Evolutionary conservation across 306 rosid genomes (phyloP), one percentile per base, ranked within the genome.

Genomic region (Medicago truncatula): DNA sequence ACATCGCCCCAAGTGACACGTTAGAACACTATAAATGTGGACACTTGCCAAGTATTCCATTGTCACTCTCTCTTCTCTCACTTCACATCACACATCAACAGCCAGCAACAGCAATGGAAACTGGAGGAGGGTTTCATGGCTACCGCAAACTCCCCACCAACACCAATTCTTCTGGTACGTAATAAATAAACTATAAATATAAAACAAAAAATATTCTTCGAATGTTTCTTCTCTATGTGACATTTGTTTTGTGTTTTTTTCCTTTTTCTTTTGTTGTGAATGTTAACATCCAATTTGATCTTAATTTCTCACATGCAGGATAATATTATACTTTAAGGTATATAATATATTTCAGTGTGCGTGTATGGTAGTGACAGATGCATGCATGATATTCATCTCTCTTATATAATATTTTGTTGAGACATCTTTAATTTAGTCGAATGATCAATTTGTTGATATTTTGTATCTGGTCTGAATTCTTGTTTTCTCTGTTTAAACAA

Each of bases 41-140:
- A 82, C 82, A 84, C 80, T 79, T 80, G 89, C 86, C 90, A 86
- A 80, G 77, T 78, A 80, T 66, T 70, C 74, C 79, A 50, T 18
- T 57, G 44, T 57, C 76, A 7, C 65, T 9, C 60, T 54, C 60
- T 10, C 28, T 16, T 65, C 31, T 40, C 34, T 17, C 46, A 17
- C 9, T 43, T 20, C 50, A 6, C 70, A 25, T 36, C 49, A 18
- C n/a, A n/a, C n/a, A n/a, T n/a, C n/a, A 66, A 71, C 11, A 49
- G n/a, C 13, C 43, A 39, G 9, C 13, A 46, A 16, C 56, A 21
- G 38, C 21, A 38, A 87, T 89, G 97, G 92, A 89, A 34, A 71
- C 70, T 74, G 86, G 85, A 73, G 94, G 83, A 70, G 94, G 89
- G 81, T 91, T 86, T 81, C 90, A 89, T 67, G 94, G 97, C 80